Conservation (phyloP, 176 grass and related monocot genomes). For the Eragrostis nindensis region DNA sequence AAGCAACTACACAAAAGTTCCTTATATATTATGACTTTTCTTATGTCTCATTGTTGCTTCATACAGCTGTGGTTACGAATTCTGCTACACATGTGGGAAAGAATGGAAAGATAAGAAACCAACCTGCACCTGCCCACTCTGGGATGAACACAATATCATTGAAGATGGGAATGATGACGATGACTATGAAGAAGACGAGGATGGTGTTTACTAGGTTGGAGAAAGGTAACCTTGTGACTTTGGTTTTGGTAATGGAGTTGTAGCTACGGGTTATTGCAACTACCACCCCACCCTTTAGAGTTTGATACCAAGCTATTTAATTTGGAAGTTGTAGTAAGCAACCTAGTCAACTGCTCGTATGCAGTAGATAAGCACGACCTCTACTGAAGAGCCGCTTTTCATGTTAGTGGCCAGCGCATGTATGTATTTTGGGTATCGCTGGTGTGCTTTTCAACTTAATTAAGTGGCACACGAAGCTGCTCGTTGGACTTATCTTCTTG, state of each 20-base stretch:
- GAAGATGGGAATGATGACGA: background rate
- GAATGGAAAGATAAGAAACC: conserved; percentile 78
- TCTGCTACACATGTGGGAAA: conserved; percentile 82
- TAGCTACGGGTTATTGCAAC: background rate
- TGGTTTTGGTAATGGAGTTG: background rate
- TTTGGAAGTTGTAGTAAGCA: background rate
- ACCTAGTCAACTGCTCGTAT: background rate
- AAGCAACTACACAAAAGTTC: background rate
- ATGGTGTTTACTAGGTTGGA: background rate
- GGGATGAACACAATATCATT: conserved; percentile 59
- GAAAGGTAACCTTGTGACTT: background rate
- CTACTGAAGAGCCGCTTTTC: background rate
- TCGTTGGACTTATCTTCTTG: background rate
- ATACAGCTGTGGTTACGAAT: conserved; percentile 70
- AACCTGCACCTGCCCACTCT: conserved; percentile 67
- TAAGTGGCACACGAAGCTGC: background rate
- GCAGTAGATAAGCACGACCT: background rate
- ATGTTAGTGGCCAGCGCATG: background rate
- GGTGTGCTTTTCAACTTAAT: background rate
- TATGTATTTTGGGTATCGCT: background rate
- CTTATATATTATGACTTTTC: background rate
- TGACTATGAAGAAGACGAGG: background rate
- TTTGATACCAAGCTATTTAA: background rate
- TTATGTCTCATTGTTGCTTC: background rate
- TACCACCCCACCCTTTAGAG: background rate